Evolutionary conservation across 805 yeast genomes (phyloP).

Genomic region (Kregervanrija pseudodelftensis): DNA sequence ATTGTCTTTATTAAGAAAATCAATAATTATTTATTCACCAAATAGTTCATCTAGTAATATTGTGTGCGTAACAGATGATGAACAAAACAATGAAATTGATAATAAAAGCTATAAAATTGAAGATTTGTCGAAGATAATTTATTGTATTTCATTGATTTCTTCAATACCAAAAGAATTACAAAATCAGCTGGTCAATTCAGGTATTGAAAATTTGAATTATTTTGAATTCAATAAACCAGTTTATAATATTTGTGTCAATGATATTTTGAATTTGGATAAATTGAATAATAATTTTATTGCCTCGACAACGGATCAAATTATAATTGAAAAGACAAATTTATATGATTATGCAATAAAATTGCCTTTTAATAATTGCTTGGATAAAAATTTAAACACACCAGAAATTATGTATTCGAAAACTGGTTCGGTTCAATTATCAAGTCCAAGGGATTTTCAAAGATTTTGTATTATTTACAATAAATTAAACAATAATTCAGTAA

Average conservation of each 20-base stretch:
- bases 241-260: slow-evolving; percentile 59
- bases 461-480: slow-evolving; percentile 24
- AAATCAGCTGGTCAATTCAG: slow-evolving; percentile 22
- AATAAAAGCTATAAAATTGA: slow-evolving; percentile 20
- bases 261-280: slow-evolving; percentile 33
- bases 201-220: slow-evolving; percentile 11
- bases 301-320: slow-evolving; percentile 59
- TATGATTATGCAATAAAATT: slow-evolving; percentile 40
- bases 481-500: slow-evolving; percentile 3
- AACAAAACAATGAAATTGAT: slow-evolving; percentile 1
- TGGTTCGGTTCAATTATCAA: slow-evolving; percentile 17
- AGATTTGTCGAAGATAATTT: slow-evolving; percentile 42
- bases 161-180: slow-evolving; percentile 51
- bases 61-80: slow-evolving; percentile 5
- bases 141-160: slow-evolving; percentile 53
- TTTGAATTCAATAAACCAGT: slow-evolving; percentile 38
- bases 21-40: slow-evolving; percentile 39
- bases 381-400: slow-evolving; percentile 15
- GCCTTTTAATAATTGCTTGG: slow-evolving; percentile 8
- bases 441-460: slow-evolving; percentile 32
- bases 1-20: slow-evolving; percentile 48
- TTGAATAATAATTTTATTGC: slow-evolving; percentile 41
- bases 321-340: slow-evolving; percentile 43
- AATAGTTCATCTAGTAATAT: slow-evolving; percentile 17
- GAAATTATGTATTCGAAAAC: slow-evolving; percentile 10